Evolutionary conservation across 768 basidiomycete species (phyloP).

Genomic region (Kwoniella botswanensis): DNA sequence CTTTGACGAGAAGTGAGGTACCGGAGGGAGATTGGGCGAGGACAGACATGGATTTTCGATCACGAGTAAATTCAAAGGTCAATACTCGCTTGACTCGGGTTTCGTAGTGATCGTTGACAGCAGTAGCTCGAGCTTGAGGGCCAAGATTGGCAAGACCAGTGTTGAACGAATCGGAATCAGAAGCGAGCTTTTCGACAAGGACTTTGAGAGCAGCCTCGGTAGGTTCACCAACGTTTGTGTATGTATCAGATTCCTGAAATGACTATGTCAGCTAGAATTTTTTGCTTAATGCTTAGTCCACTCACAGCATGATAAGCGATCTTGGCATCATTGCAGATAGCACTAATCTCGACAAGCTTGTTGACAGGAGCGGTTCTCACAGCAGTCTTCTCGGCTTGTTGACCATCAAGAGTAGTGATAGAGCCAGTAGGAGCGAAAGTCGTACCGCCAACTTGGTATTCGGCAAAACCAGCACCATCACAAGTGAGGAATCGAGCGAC

Average conservation of each 20-base stretch:
- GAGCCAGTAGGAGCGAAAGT: slow-evolving; percentile 86
- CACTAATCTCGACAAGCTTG: slow-evolving; percentile 79
- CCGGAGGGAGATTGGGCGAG: slow-evolving; percentile 72
- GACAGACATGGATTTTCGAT: slow-evolving; percentile 99
- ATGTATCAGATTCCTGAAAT: slow-evolving; percentile 74
- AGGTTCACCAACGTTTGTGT: slow-evolving; percentile 89
- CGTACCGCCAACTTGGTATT: slow-evolving; percentile 85
- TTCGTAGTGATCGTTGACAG: slow-evolving; percentile 83
- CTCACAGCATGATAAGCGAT: slow-evolving; percentile 80
- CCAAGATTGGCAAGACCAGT: slow-evolving; percentile 66
- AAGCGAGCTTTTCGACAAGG: slow-evolving; percentile 90
- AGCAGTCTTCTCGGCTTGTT: slow-evolving; percentile 65
- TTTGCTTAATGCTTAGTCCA: slow-evolving; percentile 1
- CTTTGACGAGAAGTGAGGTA: slow-evolving; percentile 82
- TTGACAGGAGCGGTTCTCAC: slow-evolving; percentile 54
- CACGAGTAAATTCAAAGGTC: slow-evolving; percentile 97
- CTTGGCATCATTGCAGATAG: slow-evolving; percentile 94
- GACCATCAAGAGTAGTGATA: slow-evolving; percentile 71
- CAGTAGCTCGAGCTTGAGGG: slow-evolving; percentile 72
- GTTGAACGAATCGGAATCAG: slow-evolving; percentile 63
- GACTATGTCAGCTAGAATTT: slow-evolving; percentile 20
- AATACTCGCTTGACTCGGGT: slow-evolving; percentile 74
- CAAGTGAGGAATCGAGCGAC: slow-evolving; percentile 85
- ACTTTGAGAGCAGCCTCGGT: slow-evolving; percentile 97
- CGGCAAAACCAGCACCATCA: slow-evolving; percentile 63